Evolutionary conservation across 2,329 filamentous ascomycete species (phyloP), one percentile per base, ranked within the genome.

Genomic region (Clathrospora elynae): DNA sequence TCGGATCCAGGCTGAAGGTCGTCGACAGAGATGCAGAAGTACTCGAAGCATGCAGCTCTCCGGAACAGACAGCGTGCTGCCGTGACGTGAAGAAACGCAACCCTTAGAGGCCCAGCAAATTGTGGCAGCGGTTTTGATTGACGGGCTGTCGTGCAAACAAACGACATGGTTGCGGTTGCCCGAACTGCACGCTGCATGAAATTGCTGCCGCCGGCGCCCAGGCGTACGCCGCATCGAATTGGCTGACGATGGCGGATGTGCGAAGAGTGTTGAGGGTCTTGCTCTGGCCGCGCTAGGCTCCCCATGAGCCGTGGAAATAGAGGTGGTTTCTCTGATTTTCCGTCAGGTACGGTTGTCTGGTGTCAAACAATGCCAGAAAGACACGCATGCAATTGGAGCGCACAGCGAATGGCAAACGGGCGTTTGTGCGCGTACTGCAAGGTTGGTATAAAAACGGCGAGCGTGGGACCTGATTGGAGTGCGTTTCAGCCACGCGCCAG

Each of bases 141-240:
- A 62, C 49, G 53, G 55, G 55, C 52, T 43, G 61, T 56, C 43
- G 61, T 66, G 60, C 57, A 57, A 58, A 61, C 51, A 55, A 49
- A 40, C n/a, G 52, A 51, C 42, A 35, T 43, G 52, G 42, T 46
- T 49, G 53, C 57, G 53, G 53, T 51, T 58, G 57, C 52, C 53
- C 43, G 29, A 41, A 41, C 35, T 49, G 51, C 49, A 49, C 33
- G 40, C 26, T 57, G 50, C 51, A 51, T 56, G 41, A 46, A 42
- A 49, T 37, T 38, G 41, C 44, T 46, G 50, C 48, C 42, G 46
- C 20, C 44, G 45, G 43, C 50, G 46, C 44, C 37, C 42, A 38
- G 25, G 26, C 36, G 43, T 50, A 46, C 39, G 45, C 42, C 30
- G 44, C 46, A 37, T 42, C 32, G 52, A 57, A 57, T 49, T 58